Evolutionary conservation across 2,329 filamentous ascomycete species (phyloP), one percentile per base, ranked within the genome.

Genomic region (Monilinia vaccinii-corymbosi): DNA sequence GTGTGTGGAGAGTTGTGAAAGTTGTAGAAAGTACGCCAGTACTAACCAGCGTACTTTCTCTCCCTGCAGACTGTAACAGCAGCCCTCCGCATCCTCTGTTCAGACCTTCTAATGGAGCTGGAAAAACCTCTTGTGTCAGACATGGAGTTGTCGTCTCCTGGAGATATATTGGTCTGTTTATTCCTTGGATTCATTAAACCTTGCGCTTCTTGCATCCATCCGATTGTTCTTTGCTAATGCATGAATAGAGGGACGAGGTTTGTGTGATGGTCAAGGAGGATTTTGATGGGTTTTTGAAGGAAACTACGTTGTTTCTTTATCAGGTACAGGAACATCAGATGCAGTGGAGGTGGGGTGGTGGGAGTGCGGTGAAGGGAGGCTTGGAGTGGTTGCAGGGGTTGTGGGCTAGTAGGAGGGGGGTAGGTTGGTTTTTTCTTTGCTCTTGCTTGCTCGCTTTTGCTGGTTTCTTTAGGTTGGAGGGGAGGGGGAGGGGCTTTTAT

Each of bases 391-490:
- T 72, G 62, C 71, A 72, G 61, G 60, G 63, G 7, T 56, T 71
- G 31, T 72, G 71, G 71, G 71, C 71, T 56, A 71, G 69, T 64
- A 63, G 71, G 61, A 64, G 51, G 25, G 57, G 57, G 25, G 71
- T 71, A 53, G 51, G 69, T 68, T 57, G 11, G n/a, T 31, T 18
- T 57, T 61, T 25, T 51, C 36, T 40, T 6, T n/a, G n/a, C n/a
- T n/a, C n/a, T n/a, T n/a, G 45, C 51, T 53, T 28, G 18, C 1
- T 32, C n/a, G n/a, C n/a, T n/a, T n/a, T 31, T 50, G 55, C 10
- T 44, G 38, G 38, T 23, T 42, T 46, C 8, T 31, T 18, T 34
- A 14, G 13, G 18, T 32, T 34, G 47, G 10, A 47, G 21, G 9
- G 16, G 16, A 8, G n/a, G 11, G 1, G 5, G 18, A 10, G 4